Percentiles rank a stretch among this genome's conserved stretches.
These are phyloP conservation scores for Coniosporium apollinis DNA, from an alignment of 495 filamentous ascomycete genomes.

Conservation along the genomic window DNA sequence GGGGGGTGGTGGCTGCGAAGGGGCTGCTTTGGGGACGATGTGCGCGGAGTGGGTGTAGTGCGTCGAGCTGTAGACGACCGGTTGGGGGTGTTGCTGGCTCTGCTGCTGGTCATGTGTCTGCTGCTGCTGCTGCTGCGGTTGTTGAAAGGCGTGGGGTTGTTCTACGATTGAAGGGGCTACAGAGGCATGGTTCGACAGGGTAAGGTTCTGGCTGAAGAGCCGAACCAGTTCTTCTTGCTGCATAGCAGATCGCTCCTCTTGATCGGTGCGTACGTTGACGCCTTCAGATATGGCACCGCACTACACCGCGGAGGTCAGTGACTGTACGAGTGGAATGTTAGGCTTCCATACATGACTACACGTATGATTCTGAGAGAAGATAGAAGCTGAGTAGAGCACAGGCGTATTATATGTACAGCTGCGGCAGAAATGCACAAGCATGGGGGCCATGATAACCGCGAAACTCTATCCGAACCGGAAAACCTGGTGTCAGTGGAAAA, in stretches of 20 bases:
- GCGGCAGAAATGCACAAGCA: constrained; percentile 23
- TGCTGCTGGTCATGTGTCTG: constrained; percentile 7
- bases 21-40: constrained; percentile 12
- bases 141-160: constrained; percentile 1
- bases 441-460: constrained; percentile 18
- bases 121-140: not conserved
- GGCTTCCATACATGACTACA: constrained; percentile 22
- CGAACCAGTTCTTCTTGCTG: constrained; percentile 24
- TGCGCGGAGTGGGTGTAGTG: constrained; percentile 26
- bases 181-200: constrained; percentile 10
- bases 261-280: constrained; percentile 14
- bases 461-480: no score
- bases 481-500: no score
- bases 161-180: not conserved
- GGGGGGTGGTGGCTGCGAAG: constrained; percentile 12
- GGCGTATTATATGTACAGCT: constrained; percentile 21
- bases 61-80: constrained; percentile 20
- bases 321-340: constrained; percentile 2
- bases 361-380: constrained; percentile 20
- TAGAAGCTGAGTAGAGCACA: constrained; percentile 20
- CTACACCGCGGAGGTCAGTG: constrained; percentile 19
- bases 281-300: constrained; percentile 20
- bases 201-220: constrained; percentile 22
- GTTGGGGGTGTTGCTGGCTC: constrained; percentile 2
- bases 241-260: constrained; percentile 14